Evolutionary conservation across 2,329 filamentous ascomycete genomes (phyloP), one percentile per base, ranked within the genome.

Genomic region (Monosporascus ibericus): DNA sequence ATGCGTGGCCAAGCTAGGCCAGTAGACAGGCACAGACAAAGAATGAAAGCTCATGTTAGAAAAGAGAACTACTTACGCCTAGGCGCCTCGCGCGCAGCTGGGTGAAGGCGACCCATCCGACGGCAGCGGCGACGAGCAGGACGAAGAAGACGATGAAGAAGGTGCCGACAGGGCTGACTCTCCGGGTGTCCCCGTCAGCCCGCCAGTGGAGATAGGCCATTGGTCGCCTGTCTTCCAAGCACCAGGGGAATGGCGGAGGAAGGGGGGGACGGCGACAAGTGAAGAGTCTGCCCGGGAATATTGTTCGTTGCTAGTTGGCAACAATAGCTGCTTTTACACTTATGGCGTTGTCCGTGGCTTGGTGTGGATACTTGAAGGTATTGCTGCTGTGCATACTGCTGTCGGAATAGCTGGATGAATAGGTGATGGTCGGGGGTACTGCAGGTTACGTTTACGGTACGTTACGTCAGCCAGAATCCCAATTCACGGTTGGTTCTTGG

Each of bases 91-190:
- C 88, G 62, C 86, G 86, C 61, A 86, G 75, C 64, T 89, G 86
- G 30, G 85, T 84, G 65, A 85, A 91, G 63, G 84, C 70, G 55
- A 90, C 73, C 84, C 86, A 92, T 64, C 79, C 84, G 52, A 79
- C 70, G 52, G 74, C 83, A 25, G 71, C 81, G 51, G 75, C 69
- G 51, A 86, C 55, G 50, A 82, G 65, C 63, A 88, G 67, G 60
- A 90, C 72, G 60, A 90, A 62, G 64, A 92, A 69, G 64, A 90
- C 78, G 66, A 95, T 84, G 68, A 91, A 79, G 72, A 92, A 83
- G 57, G 86, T 80, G 65, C 85, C 84, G 59, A 79, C 75, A 48
- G 80, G 72, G 58, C 77, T 77, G 65, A 85, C 85, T 59, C 60
- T 65, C 44, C 48, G 49, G 55, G 51, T 46, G 48, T 40, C 44